These are phyloP conservation scores for Pyricularia sp. DNA, from an alignment of 2,329 filamentous ascomycete species.

Conservation along the genomic window DNA sequence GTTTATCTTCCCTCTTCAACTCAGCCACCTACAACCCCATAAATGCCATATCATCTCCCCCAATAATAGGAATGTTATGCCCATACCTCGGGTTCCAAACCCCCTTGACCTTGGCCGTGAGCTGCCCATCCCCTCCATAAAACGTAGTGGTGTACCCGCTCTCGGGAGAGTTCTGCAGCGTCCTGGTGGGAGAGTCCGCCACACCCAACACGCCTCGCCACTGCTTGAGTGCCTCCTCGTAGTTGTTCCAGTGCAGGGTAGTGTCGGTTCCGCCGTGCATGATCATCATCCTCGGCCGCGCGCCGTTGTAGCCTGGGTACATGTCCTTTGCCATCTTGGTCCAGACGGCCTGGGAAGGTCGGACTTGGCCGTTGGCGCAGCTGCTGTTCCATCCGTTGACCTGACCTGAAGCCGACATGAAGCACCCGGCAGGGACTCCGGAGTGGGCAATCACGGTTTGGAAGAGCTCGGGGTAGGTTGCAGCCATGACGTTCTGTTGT, in stretches of 20 bases:
- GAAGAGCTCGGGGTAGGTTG: constrained; percentile 37
- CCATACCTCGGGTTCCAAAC: constrained; percentile 5
- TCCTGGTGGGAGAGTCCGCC: constrained; percentile 11
- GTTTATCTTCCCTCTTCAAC: too few species aligned
- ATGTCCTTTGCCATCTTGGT: constrained; percentile 32
- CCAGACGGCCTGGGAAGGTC: constrained; percentile 35
- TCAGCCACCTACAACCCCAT: constrained; percentile 5
- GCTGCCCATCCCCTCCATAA: constrained; percentile 14
- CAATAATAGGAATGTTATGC: constrained; percentile 8
- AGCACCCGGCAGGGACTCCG: constrained; percentile 34
- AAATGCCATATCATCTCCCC: constrained; percentile 9
- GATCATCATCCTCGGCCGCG: constrained; percentile 45
- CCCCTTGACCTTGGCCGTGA: constrained; percentile 9
- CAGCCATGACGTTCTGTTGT: constrained; percentile 32
- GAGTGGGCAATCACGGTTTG: constrained; percentile 32
- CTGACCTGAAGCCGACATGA: constrained; percentile 27
- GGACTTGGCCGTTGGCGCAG: constrained; percentile 36
- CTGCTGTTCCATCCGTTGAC: constrained; percentile 38
- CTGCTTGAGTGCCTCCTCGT: constrained; percentile 47
- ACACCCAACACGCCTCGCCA: constrained; percentile 41
- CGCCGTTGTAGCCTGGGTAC: constrained; percentile 40
- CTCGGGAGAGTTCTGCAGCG: constrained; percentile 13
- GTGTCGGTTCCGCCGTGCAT: constrained; percentile 45
- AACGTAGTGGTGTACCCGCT: constrained; percentile 15
- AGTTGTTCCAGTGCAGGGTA: constrained; percentile 42